phyloP scores from a whole-genome alignment of 805 yeast genomes.

The Kluyveromyces dobzhanskii region DNA sequence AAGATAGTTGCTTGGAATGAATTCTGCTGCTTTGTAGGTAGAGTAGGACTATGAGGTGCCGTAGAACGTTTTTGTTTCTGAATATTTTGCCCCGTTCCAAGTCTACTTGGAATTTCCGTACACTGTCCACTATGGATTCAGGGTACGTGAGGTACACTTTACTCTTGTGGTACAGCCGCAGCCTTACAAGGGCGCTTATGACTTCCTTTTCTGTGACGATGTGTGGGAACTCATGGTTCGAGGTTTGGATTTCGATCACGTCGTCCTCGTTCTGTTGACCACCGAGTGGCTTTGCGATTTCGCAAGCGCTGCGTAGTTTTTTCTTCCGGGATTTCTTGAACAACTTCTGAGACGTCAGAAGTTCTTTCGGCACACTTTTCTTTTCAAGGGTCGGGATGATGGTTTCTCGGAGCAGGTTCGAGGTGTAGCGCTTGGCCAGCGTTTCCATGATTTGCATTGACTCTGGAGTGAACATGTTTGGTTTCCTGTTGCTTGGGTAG shows the following conservation, averaged over 20 bases:
- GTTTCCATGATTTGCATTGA: constrained; percentile 10
- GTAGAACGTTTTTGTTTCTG: constrained; percentile 10
- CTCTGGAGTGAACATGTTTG: constrained; percentile 12
- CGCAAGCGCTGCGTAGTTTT: not conserved
- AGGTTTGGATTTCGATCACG: constrained; percentile 1
- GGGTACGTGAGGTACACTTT: constrained; percentile 3
- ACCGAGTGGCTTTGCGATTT: not conserved
- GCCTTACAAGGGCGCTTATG: not conserved
- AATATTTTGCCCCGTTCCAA: constrained; percentile 20
- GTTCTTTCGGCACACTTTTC: constrained; percentile 7
- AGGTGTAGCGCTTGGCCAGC: constrained; percentile 12
- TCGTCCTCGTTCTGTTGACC: constrained; percentile 4
- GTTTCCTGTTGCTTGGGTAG: constrained; percentile 8
- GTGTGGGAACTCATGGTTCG: constrained; percentile 12
- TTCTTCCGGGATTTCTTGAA: not conserved
- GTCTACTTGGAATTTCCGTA: constrained; percentile 18
- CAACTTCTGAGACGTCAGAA: not conserved
- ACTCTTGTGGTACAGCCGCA: not conserved
- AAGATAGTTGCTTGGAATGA: not conserved
- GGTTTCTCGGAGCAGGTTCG: constrained; percentile 13
- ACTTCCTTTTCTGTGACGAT: constrained; percentile 15
- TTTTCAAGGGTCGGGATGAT: constrained; percentile 15
- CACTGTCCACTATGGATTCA: constrained; percentile 13
- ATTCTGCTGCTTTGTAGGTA: not conserved
- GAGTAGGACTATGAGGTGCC: constrained; percentile 1